Base-by-base conservation (phyloP, 2,329 filamentous ascomycete species). In the Claviceps humidiphila region DNA sequence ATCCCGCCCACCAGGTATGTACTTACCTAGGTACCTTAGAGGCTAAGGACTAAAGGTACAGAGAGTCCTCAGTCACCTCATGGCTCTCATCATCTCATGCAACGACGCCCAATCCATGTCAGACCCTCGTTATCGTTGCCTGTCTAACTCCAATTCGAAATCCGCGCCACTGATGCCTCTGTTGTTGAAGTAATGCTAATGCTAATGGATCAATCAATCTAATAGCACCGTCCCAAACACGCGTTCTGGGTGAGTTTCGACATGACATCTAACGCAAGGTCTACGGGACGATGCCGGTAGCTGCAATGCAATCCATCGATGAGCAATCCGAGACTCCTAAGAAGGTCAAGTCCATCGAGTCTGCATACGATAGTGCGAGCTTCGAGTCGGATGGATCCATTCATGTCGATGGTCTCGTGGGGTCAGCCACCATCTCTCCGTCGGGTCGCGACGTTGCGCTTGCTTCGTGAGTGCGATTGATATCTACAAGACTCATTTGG, bases 391-490 rank as follows among this genome's bases (percentile, higher is more conserved):
- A 94, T 68, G 84, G 86, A 50, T 87, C 84, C 1, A 90, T 96
- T 59, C 82, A 87, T 61, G 86, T 96, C 50, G 84, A 90, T 57
- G 78, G 78, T n/a, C 68, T 80, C 22, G 88, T 95, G 50, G 89
- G 89, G 47, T 94, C 91, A 5, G 90, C 91, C 60, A 91, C 89
- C 54, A 95, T 96, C 68, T 94, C 90, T 20, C 90, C 90, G 2
- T 90, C 85, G 55, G 89, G 91, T 48, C 80, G 91, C 60, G 91
- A 96, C 70, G 82, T 96, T 53, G 90, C 91, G 39, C 75, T 96
- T 57, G 91, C 89, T 51, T 94, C 89, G 76, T 79, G 62, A 68
- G 76, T 69, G 24, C 7, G 53, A 34, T 14, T 48, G 20, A 44
- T 38, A 48, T 49, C 41, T 48, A 16, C 26, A 49, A 17, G 8